Evolutionary conservation across 176 grass and related monocot species (phyloP), one percentile per base, ranked within the genome.

Genomic region (Oryza glaberrima): DNA sequence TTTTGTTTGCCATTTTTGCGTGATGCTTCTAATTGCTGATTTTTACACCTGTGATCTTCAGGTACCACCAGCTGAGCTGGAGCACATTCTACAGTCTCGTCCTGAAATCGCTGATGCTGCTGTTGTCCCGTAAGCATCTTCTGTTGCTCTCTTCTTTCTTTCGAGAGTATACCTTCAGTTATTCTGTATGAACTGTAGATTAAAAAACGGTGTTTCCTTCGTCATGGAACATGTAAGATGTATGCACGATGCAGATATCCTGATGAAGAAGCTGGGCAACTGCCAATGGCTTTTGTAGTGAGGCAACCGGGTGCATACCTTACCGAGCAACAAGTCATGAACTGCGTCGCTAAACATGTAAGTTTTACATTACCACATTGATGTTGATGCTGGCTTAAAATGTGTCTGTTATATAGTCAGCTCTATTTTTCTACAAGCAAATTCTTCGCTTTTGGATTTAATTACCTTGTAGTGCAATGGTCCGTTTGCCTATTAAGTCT

Each of bases 241-340:
- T 80, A 95, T 48, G 63, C 41, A 22, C 22, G 45, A 80, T 76
- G 36, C 82, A 95, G 96, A 41, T 93, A 94, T 85, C 96, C 96
- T 69, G 89, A 98, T 81, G 93, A 95, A 88, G 89, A 95, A 81
- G 93, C 15, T 46, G 96, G 93, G 51, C 87, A 98, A 75, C 26
- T 95, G 80, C 93, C 96, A 51, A 88, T 98, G 89, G 93, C 96
- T 23, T 92, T 94, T 51, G 82, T 95, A 63, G 93, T 95, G 77
- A 93, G 87, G 86, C 83, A 92, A 72, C 77, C 87, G 11, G 87
- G 89, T 4, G 48, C 63, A 65, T 65, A 72, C 49, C 43, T 98
- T 69, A 92, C 65, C 2, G 85, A 71, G 15, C 70, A 88, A 79
- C 82, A 92, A 76, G 83, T 95, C 72, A 94, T 94, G 81, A 77